Percentiles rank a stretch among this genome's conserved stretches.
Conservation (phyloP, 2,329 filamentous ascomycete genomes). For the Biscogniauxia mediterranea region DNA sequence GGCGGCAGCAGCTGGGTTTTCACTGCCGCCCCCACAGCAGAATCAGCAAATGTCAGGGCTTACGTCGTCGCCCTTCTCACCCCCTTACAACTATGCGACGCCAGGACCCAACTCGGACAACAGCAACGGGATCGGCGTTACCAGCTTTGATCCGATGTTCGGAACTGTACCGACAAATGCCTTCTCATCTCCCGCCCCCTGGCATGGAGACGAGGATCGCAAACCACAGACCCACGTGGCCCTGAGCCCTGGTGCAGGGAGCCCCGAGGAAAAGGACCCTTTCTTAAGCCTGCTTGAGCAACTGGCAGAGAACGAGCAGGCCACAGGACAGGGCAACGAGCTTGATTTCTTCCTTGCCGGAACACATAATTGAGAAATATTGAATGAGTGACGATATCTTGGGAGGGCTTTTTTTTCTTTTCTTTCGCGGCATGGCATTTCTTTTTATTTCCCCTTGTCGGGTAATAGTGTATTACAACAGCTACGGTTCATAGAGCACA, state of each 20-base stretch:
- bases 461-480: background rate
- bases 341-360: slow-evolving; percentile 70
- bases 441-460: background rate
- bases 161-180: slow-evolving; percentile 52
- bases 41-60: slow-evolving; percentile 33
- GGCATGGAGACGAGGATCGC: slow-evolving; percentile 45
- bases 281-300: slow-evolving; percentile 79
- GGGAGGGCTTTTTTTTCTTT: background rate
- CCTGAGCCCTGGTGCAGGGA: slow-evolving; percentile 47
- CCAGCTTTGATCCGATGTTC: slow-evolving; percentile 59
- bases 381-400: slow-evolving; percentile 7
- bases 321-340: slow-evolving; percentile 66
- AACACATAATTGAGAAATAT: slow-evolving; percentile 22
- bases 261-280: slow-evolving; percentile 70
- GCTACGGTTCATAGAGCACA: background rate
- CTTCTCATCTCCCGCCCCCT: slow-evolving; percentile 51
- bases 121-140: slow-evolving; percentile 30
- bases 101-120: slow-evolving; percentile 34
- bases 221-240: slow-evolving; percentile 35
- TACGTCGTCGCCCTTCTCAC: slow-evolving; percentile 38
- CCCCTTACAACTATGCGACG: slow-evolving; percentile 42
- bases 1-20: slow-evolving; percentile 39
- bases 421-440: background rate
- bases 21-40: slow-evolving; percentile 29
- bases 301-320: slow-evolving; percentile 76